Percentiles rank a stretch among this genome's conserved stretches.
These are phyloP conservation scores for Trichoderma harzianum DNA, from an alignment of 2,329 filamentous ascomycete genomes.

Conservation along the genomic window DNA sequence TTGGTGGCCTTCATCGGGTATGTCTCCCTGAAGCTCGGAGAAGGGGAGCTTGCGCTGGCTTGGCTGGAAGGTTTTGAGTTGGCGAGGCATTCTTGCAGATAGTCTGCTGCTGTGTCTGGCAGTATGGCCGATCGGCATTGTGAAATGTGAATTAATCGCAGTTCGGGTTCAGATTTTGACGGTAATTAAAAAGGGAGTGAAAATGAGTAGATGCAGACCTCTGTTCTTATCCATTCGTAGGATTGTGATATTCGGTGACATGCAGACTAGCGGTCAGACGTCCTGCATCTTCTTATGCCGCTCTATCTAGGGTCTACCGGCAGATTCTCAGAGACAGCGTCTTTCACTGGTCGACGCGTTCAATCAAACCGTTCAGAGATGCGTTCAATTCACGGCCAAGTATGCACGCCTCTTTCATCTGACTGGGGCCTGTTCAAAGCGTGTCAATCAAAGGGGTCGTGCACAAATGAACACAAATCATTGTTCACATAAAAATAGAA, in stretches of 20 bases:
- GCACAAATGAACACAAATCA: background rate
- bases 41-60: conserved; percentile 15
- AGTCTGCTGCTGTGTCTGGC: background rate
- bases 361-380: background rate
- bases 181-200: accelerated
- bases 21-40: background rate
- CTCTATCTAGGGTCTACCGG: background rate
- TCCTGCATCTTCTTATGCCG: background rate
- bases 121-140: background rate
- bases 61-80: background rate
- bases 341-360: background rate
- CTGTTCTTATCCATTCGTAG: background rate
- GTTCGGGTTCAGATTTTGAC: background rate
- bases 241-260: background rate
- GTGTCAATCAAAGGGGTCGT: background rate
- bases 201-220: background rate
- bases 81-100: background rate
- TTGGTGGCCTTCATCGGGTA: conserved; percentile 24
- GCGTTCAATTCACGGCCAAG: background rate
- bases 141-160: background rate
- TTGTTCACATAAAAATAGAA: background rate
- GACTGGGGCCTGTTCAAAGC: background rate
- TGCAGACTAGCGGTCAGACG: conserved; percentile 12
- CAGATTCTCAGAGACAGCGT: background rate
- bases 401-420: background rate